Evolutionary conservation across 495 filamentous ascomycete genomes (phyloP), one percentile per base, ranked within the genome.

Genomic region (Glutinoglossum americanum): DNA sequence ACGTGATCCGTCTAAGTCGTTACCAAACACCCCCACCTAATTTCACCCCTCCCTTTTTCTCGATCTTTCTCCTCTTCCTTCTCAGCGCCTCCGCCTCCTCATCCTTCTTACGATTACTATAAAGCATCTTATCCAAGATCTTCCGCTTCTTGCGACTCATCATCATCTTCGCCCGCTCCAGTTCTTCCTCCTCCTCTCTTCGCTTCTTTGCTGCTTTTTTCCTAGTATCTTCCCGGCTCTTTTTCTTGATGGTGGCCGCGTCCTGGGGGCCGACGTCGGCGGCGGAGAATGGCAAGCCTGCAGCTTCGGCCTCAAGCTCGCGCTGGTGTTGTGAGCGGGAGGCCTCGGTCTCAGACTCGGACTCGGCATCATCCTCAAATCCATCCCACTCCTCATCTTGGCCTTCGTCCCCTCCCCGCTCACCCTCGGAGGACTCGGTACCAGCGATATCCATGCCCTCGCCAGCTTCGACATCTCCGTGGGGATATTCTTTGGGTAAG

Each of bases 291-390:
- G 72, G 70, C 53, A 74, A 68, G 61, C 81, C 81, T 10, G 73
- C 71, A 26, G 90, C 80, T 69, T 97, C 90, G 35, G 93, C 90
- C 69, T 95, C 89, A 15, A 97, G 75, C 69, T 98, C 92, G 55
- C 76, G 80, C 70, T 97, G 92, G 66, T 87, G 77, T 60, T 81
- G 82, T 51, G 69, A 68, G 28, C 69, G 66, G 41, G 72, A 71
- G 33, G 74, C 72, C 27, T 80, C 78, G 57, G 74, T 73, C 28
- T 77, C 78, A n/a, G 59, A 27, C 17, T 59, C 57, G 44, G 27
- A 21, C 8, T 60, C 28, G 15, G 61, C 54, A n/a, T 49, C 47
- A 9, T 49, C 47, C 3, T 49, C 47, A 41, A 72, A 62, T 30
- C 69, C 70, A 27, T 64, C 66, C 60, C 59, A 72, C 13, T 63